A percentile compares a stretch with the other conserved stretches of the same genome.
These are phyloP conservation scores for Dryas integrifolia DNA, from an alignment of 331 rosid genomes.

Conservation along the genomic window DNA sequence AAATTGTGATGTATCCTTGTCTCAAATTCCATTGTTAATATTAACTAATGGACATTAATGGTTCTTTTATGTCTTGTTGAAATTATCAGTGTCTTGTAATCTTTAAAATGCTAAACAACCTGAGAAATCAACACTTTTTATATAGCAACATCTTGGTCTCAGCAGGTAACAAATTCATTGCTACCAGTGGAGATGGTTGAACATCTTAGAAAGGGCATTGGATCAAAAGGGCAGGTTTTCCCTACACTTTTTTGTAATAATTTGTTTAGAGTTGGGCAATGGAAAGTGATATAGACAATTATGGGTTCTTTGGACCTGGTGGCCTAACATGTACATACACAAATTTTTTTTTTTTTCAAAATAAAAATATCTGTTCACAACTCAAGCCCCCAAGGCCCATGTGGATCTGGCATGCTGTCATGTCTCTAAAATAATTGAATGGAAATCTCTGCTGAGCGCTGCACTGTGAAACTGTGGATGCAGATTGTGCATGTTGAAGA, in stretches of 20 bases:
- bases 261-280: constrained; percentile 17
- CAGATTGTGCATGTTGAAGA: constrained; percentile 90
- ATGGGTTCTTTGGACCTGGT: constrained; percentile 25
- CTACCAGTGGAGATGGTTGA: constrained; percentile 73
- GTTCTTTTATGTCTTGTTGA: not conserved
- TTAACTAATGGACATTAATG: not conserved
- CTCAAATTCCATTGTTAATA: not conserved
- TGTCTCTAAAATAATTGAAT: not conserved
- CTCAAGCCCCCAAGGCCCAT: not conserved
- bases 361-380: not conserved
- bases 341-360: not conserved
- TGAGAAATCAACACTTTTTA: not conserved
- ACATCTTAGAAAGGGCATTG: constrained; percentile 75
- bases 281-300: constrained; percentile 14
- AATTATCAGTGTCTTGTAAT: not conserved
- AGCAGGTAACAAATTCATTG: constrained; percentile 56
- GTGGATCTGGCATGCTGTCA: constrained; percentile 2
- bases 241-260: not conserved
- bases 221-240: constrained; percentile 74
- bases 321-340: not conserved
- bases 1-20: not conserved
- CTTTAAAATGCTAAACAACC: not conserved
- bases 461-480: constrained; percentile 31
- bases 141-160: constrained; percentile 22
- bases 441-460: constrained; percentile 13